Percentiles rank a stretch among this genome's conserved stretches.
Conservation (phyloP, 768 basidiomycete species). For the Xerocomellus dryophilus region DNA sequence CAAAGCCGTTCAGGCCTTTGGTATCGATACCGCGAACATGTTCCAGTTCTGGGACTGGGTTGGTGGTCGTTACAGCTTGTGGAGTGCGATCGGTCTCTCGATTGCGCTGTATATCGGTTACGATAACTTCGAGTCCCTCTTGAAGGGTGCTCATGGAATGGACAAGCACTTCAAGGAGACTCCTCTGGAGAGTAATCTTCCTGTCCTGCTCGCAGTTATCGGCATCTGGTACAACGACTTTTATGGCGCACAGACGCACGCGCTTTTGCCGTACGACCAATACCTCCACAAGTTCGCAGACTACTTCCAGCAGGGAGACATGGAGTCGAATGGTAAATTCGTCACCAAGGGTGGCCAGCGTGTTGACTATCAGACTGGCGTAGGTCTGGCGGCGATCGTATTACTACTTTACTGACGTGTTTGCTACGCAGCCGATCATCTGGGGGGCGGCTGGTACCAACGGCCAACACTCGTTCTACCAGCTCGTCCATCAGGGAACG, state of each 20-base stretch:
- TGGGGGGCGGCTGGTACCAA: conserved; percentile 99
- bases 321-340: conserved; percentile 99
- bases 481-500: conserved; percentile 92
- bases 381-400: conserved; percentile 38
- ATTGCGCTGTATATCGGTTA: conserved; percentile 93
- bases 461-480: conserved; percentile 99
- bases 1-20: conserved; percentile 87
- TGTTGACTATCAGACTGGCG: conserved; percentile 95
- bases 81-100: conserved; percentile 96
- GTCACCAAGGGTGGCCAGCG: conserved; percentile 91
- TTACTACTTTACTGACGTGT: not conserved
- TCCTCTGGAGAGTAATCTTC: conserved; percentile 85
- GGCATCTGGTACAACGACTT: conserved; percentile 99
- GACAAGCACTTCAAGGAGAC: conserved; percentile 94
- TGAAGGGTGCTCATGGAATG: conserved; percentile 95
- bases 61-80: conserved; percentile 95
- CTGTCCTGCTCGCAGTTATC: conserved; percentile 82
- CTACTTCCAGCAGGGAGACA: conserved; percentile 99
- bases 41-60: conserved; percentile 99
- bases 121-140: conserved; percentile 87
- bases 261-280: conserved; percentile 95
- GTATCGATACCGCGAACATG: conserved; percentile 91
- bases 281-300: conserved; percentile 99
- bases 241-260: conserved; percentile 94
- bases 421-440: conserved; percentile 75